Conservation (phyloP, 2,329 filamentous ascomycete genomes). For the Penicillium sp. region DNA sequence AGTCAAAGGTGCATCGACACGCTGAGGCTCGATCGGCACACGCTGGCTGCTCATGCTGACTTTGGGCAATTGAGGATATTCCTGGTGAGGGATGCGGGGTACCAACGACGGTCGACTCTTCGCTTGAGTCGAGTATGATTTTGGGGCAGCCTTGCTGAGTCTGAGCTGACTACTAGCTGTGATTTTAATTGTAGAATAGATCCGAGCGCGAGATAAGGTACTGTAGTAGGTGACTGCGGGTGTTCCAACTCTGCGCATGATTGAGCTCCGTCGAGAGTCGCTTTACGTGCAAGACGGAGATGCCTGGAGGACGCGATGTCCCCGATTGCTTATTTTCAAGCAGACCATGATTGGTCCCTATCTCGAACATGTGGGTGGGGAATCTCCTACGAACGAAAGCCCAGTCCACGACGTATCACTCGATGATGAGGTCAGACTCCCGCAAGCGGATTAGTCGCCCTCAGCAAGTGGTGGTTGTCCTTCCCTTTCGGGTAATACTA, state of each 20-base stretch:
- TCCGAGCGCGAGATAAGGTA: not conserved
- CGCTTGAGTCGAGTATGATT: not conserved
- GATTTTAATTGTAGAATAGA: not conserved
- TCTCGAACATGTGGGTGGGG: not conserved
- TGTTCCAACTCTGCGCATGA: not conserved
- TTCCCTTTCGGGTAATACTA: not conserved
- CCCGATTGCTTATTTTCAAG: not conserved
- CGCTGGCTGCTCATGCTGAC: constrained; percentile 22
- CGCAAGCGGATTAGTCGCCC: not conserved
- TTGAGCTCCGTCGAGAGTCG: not conserved
- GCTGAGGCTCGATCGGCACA: constrained; percentile 42
- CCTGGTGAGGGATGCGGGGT: not conserved
- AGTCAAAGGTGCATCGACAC: constrained; percentile 53
- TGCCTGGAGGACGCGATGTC: not conserved
- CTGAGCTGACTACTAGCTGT: no score
- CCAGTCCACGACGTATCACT: not conserved
- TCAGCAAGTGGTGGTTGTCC: not conserved
- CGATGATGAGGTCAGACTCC: constrained; percentile 11
- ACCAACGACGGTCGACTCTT: not conserved
- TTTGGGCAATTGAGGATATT: not conserved
- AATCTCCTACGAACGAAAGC: not conserved
- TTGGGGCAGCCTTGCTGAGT: not conserved
- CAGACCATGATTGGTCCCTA: not conserved
- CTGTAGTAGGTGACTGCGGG: not conserved
- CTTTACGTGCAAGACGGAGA: not conserved